Evolutionary conservation across 768 basidiomycete species (phyloP).

Genomic region (Termitomyces sp.): DNA sequence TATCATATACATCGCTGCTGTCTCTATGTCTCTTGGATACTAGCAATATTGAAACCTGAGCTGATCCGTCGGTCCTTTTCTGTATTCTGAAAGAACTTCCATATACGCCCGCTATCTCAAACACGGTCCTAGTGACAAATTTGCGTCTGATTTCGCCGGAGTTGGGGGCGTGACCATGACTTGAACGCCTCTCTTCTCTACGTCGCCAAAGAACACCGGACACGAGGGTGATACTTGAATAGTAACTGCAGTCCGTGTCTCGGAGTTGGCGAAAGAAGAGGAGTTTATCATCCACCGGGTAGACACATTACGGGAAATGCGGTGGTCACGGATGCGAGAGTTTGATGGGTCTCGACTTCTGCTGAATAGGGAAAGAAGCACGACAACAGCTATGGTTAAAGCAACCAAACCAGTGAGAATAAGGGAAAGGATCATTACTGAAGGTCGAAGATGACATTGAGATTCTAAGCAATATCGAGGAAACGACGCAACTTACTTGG

Average conservation of each 20-base stretch:
- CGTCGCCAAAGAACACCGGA: conserved; percentile 21
- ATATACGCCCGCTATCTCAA: background rate
- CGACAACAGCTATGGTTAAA: conserved; percentile 6
- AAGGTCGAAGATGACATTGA: background rate
- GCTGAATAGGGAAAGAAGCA: conserved; percentile 5
- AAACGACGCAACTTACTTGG: background rate
- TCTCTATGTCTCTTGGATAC: background rate
- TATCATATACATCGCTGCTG: conserved; percentile 4
- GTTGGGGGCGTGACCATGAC: conserved; percentile 28
- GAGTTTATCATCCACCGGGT: conserved; percentile 4
- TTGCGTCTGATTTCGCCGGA: conserved; percentile 16
- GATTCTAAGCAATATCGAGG: background rate
- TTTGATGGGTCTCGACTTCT: background rate
- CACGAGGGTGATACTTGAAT: conserved; percentile 23
- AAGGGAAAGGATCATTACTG: conserved; percentile 10
- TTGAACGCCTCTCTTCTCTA: conserved; percentile 15
- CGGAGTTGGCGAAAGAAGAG: conserved; percentile 3
- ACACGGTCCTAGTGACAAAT: background rate
- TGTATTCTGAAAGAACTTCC: background rate
- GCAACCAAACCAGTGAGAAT: conserved; percentile 5
- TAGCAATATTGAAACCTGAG: background rate
- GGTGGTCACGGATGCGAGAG: background rate
- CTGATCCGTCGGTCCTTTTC: background rate
- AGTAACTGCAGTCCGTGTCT: background rate
- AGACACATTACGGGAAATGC: background rate